Conservation (phyloP, 495 filamentous ascomycete species). For the Daldinia loculata region DNA sequence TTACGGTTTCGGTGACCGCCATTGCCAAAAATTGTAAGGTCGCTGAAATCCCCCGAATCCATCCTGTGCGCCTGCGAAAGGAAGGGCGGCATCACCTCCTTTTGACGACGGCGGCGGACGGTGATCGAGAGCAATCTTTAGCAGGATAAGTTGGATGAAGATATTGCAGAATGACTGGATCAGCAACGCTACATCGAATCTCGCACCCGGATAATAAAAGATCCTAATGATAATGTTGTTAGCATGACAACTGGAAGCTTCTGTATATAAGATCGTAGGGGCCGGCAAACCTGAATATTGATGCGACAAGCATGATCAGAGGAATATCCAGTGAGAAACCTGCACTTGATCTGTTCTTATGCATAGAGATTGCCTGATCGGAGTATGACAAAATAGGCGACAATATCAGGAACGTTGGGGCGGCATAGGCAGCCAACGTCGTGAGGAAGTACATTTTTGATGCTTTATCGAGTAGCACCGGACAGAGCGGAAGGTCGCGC, state of each 20-base stretch:
- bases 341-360: conserved; percentile 78
- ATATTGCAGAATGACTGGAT: conserved; percentile 90
- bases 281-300: conserved; percentile 78
- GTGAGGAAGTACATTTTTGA: conserved; percentile 53
- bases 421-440: conserved; percentile 58
- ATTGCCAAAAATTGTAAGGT: conserved; percentile 95
- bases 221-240: conserved; percentile 60
- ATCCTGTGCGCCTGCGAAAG: conserved; percentile 65
- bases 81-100: conserved; percentile 62
- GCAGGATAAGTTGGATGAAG: conserved; percentile 77
- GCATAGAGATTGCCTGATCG: conserved; percentile 92
- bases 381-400: conserved; percentile 88
- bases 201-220: conserved; percentile 93
- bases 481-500: conserved; percentile 14
- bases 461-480: conserved; percentile 15
- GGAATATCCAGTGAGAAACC: conserved; percentile 92
- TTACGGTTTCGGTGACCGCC: conserved; percentile 80
- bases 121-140: conserved; percentile 91
- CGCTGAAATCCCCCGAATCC: conserved; percentile 61
- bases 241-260: conserved; percentile 18
- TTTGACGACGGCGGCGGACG: conserved; percentile 71
- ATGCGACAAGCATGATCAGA: conserved; percentile 95
- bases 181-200: conserved; percentile 80
- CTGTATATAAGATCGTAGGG: neutral
- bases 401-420: conserved; percentile 71